A percentile compares a stretch with the other conserved stretches of the same genome.
These are phyloP conservation scores for Colletotrichum sp. DNA, from an alignment of 2,329 filamentous ascomycete species.

Conservation along the genomic window DNA sequence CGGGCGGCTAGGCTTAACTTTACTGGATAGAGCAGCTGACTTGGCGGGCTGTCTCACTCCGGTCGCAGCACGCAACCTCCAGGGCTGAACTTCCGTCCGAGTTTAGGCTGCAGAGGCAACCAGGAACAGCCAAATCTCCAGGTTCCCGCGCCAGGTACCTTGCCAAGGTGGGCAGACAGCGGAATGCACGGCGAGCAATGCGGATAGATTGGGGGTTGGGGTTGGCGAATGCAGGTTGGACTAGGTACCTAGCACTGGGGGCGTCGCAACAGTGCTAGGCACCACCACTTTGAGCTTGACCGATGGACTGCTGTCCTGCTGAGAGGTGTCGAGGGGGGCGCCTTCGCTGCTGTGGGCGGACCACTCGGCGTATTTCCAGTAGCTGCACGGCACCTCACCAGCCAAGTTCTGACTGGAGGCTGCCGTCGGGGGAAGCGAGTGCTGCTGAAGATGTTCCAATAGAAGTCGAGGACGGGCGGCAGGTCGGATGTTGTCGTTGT, in stretches of 20 bases:
- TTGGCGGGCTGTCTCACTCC: constrained; percentile 8
- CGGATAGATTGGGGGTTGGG: neutral
- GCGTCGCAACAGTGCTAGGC: constrained; percentile 1
- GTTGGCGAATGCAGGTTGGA: neutral
- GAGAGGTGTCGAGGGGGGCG: neutral
- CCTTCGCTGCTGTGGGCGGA: neutral
- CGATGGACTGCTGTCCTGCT: neutral
- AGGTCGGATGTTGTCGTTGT: neutral
- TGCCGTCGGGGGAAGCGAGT: neutral
- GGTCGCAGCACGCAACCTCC: constrained; percentile 1
- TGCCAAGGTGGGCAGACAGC: neutral
- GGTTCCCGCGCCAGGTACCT: neutral
- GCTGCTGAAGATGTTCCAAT: neutral
- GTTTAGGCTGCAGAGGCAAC: neutral
- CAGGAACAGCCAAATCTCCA: neutral
- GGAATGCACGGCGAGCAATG: neutral
- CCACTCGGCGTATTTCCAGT: constrained; percentile 16
- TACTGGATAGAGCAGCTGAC: constrained; percentile 11
- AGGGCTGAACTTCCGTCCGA: neutral
- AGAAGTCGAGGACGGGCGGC: neutral
- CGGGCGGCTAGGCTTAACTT: neutral
- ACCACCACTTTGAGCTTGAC: neutral
- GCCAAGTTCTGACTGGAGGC: neutral
- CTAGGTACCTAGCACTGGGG: constrained; percentile 10
- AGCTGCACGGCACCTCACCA: neutral